phyloP scores from a whole-genome alignment of 78 protist genomes.

The Dictyostelium discoideum region DNA sequence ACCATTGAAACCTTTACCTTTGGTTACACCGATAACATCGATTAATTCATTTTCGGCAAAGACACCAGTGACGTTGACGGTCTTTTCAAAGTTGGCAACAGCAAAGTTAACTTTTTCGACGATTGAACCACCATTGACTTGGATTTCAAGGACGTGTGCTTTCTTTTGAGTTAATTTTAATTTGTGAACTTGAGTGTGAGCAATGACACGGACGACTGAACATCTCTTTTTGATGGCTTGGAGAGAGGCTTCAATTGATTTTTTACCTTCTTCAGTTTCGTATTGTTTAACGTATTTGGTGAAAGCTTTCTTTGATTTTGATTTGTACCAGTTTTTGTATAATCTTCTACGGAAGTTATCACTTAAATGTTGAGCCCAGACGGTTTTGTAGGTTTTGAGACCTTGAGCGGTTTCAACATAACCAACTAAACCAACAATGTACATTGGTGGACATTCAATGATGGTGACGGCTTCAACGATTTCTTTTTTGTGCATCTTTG shows the following conservation, averaged over 20 bases:
- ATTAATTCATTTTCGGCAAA: constrained; percentile 96
- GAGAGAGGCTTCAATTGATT: constrained; percentile 85
- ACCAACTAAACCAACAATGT: constrained; percentile 99
- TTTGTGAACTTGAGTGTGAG: constrained; percentile 98
- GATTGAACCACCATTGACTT: constrained; percentile 99
- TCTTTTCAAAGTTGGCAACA: constrained; percentile 95
- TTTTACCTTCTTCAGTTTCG: constrained; percentile 80
- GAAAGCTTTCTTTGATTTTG: constrained; percentile 98
- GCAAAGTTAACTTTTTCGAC: constrained; percentile 98
- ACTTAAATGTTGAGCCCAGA: constrained; percentile 98
- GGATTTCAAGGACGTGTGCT: constrained; percentile 99
- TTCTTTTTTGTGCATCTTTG: constrained; percentile 99
- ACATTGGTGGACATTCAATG: constrained; percentile 99
- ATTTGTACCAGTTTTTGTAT: constrained; percentile 99
- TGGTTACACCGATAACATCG: constrained; percentile 99
- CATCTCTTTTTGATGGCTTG: constrained; percentile 96
- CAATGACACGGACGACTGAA: constrained; percentile 98
- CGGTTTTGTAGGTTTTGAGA: constrained; percentile 98
- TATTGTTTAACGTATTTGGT: constrained; percentile 93
- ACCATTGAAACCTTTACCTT: constrained; percentile 99
- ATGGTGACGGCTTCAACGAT: constrained; percentile 99
- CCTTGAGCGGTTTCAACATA: constrained; percentile 98
- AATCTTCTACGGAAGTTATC: constrained; percentile 87
- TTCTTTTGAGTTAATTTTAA: constrained; percentile 95
- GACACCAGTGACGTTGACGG: constrained; percentile 93